Conservation (phyloP, 441 rosid species). For the Populus hybrid region DNA sequence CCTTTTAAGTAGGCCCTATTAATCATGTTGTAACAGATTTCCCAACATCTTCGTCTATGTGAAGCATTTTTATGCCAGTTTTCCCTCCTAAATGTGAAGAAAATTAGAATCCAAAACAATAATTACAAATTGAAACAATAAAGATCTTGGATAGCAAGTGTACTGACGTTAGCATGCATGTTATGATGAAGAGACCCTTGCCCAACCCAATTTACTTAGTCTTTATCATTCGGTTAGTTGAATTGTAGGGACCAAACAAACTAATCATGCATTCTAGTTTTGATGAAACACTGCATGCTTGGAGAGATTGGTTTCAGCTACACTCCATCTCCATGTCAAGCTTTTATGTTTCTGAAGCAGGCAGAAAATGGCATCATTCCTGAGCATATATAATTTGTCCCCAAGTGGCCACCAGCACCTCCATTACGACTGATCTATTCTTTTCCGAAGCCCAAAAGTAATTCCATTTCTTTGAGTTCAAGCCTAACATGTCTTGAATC, state of each 20-base stretch:
- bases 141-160: conserved; percentile 3
- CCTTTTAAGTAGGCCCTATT: too few species aligned
- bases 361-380: conserved; percentile 16
- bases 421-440: not conserved
- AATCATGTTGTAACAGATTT: too few species aligned
- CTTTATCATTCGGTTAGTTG: conserved; percentile 25
- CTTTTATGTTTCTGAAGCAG: conserved; percentile 19
- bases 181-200: conserved; percentile 13
- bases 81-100: not conserved
- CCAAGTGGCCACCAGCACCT: not conserved
- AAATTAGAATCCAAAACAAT: not conserved
- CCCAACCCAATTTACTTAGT: conserved; percentile 17
- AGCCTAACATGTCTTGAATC: too few species aligned
- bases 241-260: conserved; percentile 24
- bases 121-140: conserved; percentile 1
- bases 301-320: conserved; percentile 14
- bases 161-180: conserved; percentile 14
- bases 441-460: not conserved
- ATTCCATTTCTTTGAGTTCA: not conserved
- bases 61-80: not conserved
- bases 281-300: conserved; percentile 24
- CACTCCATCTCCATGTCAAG: conserved; percentile 25
- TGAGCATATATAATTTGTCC: not conserved
- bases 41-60: not conserved
- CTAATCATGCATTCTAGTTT: conserved; percentile 5